Percentiles rank a stretch among this genome's conserved stretches.
These are phyloP conservation scores for Hypoxylon trugodes DNA, from an alignment of 495 filamentous ascomycete species.

Conservation along the genomic window DNA sequence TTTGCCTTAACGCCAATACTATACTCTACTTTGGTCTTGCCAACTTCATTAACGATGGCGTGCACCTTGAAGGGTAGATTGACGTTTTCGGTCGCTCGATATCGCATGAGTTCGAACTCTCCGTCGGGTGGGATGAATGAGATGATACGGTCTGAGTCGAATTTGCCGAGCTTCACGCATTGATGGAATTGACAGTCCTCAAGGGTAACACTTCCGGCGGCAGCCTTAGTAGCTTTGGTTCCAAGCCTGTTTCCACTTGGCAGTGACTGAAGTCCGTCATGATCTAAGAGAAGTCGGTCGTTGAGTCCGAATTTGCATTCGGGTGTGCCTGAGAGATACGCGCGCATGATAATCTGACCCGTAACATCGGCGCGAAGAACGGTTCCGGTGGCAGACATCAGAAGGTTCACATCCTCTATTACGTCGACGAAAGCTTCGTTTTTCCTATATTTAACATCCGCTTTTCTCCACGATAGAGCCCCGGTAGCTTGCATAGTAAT, in stretches of 20 bases:
- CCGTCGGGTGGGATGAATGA: constrained; percentile 97
- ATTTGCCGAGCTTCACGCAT: constrained; percentile 97
- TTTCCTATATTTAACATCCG: constrained; percentile 98
- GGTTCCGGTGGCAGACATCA: constrained; percentile 96
- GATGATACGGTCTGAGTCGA: constrained; percentile 97
- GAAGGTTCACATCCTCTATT: constrained; percentile 98
- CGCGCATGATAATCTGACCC: constrained; percentile 98
- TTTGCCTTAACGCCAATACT: constrained; percentile 97
- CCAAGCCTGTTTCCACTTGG: constrained; percentile 75
- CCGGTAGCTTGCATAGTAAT: constrained; percentile 99
- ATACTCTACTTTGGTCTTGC: constrained; percentile 98
- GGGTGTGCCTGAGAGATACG: constrained; percentile 94
- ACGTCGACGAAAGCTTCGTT: constrained; percentile 99
- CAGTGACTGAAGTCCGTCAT: constrained; percentile 70
- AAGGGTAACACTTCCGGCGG: constrained; percentile 92
- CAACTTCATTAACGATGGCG: constrained; percentile 96
- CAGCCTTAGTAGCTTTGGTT: constrained; percentile 90
- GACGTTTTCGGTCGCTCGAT: constrained; percentile 99
- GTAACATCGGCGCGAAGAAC: constrained; percentile 97
- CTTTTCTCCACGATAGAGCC: constrained; percentile 93
- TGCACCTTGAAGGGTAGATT: constrained; percentile 99
- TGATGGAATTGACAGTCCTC: constrained; percentile 99
- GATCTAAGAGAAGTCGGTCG: constrained; percentile 90
- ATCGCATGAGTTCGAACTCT: constrained; percentile 99
- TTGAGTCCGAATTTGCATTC: constrained; percentile 99